A percentile compares a stretch with the other conserved stretches of the same genome.
Conservation (phyloP, 352 stramenopile species). For the Phytophthora tentaculata region DNA sequence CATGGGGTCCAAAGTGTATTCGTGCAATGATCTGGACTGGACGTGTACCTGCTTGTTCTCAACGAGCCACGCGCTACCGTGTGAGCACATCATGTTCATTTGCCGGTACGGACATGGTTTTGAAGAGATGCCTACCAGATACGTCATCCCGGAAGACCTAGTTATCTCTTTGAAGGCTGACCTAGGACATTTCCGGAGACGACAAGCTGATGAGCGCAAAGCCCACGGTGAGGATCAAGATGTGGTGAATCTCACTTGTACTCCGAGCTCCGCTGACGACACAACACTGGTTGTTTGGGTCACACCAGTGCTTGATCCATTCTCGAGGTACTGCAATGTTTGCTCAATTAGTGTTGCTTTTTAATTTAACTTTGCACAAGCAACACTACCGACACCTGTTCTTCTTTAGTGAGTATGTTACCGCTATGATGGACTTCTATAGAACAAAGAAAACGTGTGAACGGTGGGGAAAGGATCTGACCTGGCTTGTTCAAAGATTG, state of each 20-base stretch:
- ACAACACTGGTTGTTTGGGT: not conserved
- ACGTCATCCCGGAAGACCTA: slow-evolving; percentile 1
- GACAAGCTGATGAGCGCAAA: not conserved
- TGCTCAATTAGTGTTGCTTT: not conserved
- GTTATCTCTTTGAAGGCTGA: not conserved
- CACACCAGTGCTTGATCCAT: not conserved
- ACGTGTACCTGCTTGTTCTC: too few relatives aligned
- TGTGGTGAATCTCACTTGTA: not conserved
- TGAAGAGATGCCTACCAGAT: not conserved
- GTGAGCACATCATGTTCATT: too few relatives aligned
- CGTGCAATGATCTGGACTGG: too few relatives aligned
- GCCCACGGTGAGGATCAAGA: not conserved
- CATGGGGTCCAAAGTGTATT: too few relatives aligned
- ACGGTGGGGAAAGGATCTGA: too few relatives aligned
- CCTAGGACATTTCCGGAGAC: not conserved
- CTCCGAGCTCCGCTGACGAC: not conserved
- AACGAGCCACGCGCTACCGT: too few relatives aligned
- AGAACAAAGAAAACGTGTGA: slow-evolving; percentile 1
- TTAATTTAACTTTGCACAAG: not conserved
- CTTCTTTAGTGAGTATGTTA: not conserved
- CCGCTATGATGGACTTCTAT: not conserved
- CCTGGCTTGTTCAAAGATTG: too few relatives aligned
- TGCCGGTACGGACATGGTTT: too few relatives aligned
- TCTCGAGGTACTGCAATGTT: not conserved
- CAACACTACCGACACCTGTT: not conserved